Conservation (phyloP, 2,329 filamentous ascomycete species). For the Hyphodiscus sp. region DNA sequence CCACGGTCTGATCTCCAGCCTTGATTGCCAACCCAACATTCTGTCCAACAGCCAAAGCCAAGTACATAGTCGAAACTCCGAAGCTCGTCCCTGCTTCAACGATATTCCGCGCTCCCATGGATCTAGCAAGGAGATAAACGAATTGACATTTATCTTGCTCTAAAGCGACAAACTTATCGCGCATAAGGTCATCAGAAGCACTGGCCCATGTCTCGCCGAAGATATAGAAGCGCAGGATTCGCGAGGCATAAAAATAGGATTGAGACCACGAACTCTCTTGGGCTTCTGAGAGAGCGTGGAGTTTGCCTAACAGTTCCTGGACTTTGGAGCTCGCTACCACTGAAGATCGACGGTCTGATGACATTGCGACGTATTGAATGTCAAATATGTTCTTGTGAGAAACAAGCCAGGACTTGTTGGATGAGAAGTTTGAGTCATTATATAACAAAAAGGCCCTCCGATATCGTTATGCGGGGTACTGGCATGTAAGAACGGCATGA, state of each 20-base stretch:
- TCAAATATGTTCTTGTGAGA: too few relatives aligned
- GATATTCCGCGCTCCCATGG: slow-evolving; percentile 42
- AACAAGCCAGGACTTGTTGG: too few relatives aligned
- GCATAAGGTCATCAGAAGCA: slow-evolving; percentile 35
- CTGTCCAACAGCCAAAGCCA: neutral
- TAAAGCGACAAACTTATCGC: slow-evolving; percentile 52
- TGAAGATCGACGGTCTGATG: neutral
- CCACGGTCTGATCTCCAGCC: neutral
- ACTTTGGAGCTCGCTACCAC: neutral
- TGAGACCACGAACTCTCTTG: neutral
- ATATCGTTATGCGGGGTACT: neutral
- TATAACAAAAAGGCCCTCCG: too few relatives aligned
- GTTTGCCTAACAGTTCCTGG: neutral
- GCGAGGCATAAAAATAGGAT: too few relatives aligned
- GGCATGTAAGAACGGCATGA: neutral
- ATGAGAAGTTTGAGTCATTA: too few relatives aligned
- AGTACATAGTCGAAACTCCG: slow-evolving; percentile 35
- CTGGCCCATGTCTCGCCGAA: slow-evolving; percentile 16
- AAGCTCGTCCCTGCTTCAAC: slow-evolving; percentile 57
- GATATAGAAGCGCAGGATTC: too few relatives aligned
- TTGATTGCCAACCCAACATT: neutral
- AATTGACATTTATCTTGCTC: slow-evolving; percentile 52
- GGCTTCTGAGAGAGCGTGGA: neutral
- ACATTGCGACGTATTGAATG: neutral
- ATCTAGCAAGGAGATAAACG: slow-evolving; percentile 46